Evolutionary conservation across 306 rosid genomes (phyloP), one percentile per base, ranked within the genome.

Genomic region (Citrullus amarus): DNA sequence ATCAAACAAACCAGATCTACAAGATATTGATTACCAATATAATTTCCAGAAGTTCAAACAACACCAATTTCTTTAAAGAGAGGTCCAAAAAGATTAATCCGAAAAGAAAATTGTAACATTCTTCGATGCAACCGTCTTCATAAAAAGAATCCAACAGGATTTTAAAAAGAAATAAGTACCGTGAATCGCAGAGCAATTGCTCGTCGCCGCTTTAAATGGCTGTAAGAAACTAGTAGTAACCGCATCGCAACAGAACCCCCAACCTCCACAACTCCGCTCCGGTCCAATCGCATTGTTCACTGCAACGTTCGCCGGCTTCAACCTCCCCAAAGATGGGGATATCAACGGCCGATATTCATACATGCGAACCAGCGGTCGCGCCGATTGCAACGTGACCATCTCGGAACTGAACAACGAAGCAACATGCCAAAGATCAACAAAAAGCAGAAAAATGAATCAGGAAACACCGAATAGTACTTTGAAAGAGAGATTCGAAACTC

Each of bases 271-370:
- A 11, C 90, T 79, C 16, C 78, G 80, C 78, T 61, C 30, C 55
- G 73, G 61, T 57, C 84, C 87, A 50, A 41, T 83, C 79, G 75
- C 93, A 90, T 84, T 84, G 87, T 54, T 80, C 71, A 51, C 82
- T 18, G 34, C 11, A 50, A 76, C 71, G 63, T n/a, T 87, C 18
- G 46, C 0, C 15, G 91, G 81, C 79, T 89, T 87, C 72, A 86
- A 30, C 60, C 56, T 81, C 84, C 18, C 78, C 28, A 69, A 36
- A 51, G 78, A 80, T 3, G 55, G 67, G 48, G 71, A 75, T 44
- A 6, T 54, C 78, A 46, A 75, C 39, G 58, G 80, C 54, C 85
- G 78, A 54, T 80, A 84, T 73, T 89, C 89, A 46, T 48, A 55
- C 8, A 68, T 80, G 70, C 78, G 46, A 78, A 44, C 38, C 78